Percentiles rank a stretch among this genome's conserved stretches.
These are phyloP conservation scores for Pichia sp. DNA, from an alignment of 1,139 yeast species.

Conservation along the genomic window DNA sequence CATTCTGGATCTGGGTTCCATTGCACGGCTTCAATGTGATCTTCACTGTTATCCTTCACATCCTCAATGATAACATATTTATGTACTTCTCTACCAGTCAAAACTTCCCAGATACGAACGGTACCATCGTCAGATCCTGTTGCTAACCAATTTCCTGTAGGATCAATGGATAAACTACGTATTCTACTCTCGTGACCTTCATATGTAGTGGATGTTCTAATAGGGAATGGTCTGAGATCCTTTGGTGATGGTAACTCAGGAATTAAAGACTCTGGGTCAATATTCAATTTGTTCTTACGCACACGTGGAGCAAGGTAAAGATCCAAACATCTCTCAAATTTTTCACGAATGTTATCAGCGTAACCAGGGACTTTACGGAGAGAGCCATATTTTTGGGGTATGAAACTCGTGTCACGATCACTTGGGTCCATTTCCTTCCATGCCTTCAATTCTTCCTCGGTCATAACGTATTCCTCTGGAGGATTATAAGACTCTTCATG, in stretches of 20 bases:
- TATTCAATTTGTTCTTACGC: constrained; percentile 81
- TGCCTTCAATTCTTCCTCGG: constrained; percentile 65
- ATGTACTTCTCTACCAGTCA: constrained; percentile 92
- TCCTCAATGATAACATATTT: constrained; percentile 46
- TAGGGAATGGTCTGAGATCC: constrained; percentile 98
- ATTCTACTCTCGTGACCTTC: constrained; percentile 80
- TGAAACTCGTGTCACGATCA: constrained; percentile 71
- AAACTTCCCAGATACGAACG: constrained; percentile 92
- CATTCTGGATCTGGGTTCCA: constrained; percentile 82
- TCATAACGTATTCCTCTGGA: constrained; percentile 85
- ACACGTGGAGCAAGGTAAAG: constrained; percentile 94
- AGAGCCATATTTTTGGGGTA: constrained; percentile 78
- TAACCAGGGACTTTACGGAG: constrained; percentile 94
- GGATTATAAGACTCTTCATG: constrained; percentile 97
- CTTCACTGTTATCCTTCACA: constrained; percentile 48
- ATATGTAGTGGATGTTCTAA: constrained; percentile 76
- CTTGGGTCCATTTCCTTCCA: constrained; percentile 70
- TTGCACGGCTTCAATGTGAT: constrained; percentile 72
- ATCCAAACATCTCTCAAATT: constrained; percentile 91
- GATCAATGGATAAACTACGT: constrained; percentile 78
- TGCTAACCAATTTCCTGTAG: constrained; percentile 90
- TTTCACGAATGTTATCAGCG: constrained; percentile 74
- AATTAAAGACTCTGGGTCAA: constrained; percentile 92
- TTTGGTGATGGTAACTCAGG: constrained; percentile 97
- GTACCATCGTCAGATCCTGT: constrained; percentile 98